Evolutionary conservation across 1,139 yeast genomes (phyloP).

Genomic region (Geotrichum aggregatum): DNA sequence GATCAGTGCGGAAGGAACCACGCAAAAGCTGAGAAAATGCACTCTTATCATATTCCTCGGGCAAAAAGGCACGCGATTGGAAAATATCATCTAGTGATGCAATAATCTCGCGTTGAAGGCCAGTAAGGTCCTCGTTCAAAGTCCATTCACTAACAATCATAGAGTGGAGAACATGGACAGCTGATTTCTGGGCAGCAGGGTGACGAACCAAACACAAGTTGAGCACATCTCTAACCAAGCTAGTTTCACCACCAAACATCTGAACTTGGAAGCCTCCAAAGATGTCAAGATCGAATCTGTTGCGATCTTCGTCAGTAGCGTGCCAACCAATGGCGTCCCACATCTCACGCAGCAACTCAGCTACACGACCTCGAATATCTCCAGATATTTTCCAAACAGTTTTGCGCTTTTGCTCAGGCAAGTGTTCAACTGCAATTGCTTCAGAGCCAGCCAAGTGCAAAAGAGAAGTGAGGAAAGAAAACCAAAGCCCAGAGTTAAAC

Average conservation of each 20-base stretch:
- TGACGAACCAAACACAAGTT: slow-evolving; percentile 68
- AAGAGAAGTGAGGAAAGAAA: slow-evolving; percentile 54
- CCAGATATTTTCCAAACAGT: slow-evolving; percentile 65
- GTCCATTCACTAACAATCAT: slow-evolving; percentile 64
- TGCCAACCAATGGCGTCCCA: slow-evolving; percentile 79
- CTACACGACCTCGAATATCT: slow-evolving; percentile 59
- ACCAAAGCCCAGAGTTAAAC: slow-evolving; percentile 52
- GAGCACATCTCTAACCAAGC: slow-evolving; percentile 62
- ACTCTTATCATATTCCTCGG: slow-evolving; percentile 53
- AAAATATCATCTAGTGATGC: slow-evolving; percentile 62
- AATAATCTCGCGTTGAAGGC: slow-evolving; percentile 54
- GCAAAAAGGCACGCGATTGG: slow-evolving; percentile 51
- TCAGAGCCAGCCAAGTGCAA: slow-evolving; percentile 50
- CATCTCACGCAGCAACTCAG: slow-evolving; percentile 52
- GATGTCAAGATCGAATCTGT: slow-evolving; percentile 57
- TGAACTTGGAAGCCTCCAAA: slow-evolving; percentile 74
- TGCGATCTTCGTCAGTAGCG: slow-evolving; percentile 54
- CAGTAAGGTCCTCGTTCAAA: slow-evolving; percentile 55
- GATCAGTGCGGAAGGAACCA: slow-evolving; percentile 52
- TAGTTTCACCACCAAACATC: slow-evolving; percentile 55
- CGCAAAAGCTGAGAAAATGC: slow-evolving; percentile 52
- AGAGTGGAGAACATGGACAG: slow-evolving; percentile 69
- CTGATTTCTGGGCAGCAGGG: slow-evolving; percentile 56
- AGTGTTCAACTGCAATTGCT: slow-evolving; percentile 34
- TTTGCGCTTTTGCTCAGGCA: slow-evolving; percentile 64